These are phyloP conservation scores for Podospora sp. DNA, from an alignment of 495 filamentous ascomycete species.

Conservation along the genomic window DNA sequence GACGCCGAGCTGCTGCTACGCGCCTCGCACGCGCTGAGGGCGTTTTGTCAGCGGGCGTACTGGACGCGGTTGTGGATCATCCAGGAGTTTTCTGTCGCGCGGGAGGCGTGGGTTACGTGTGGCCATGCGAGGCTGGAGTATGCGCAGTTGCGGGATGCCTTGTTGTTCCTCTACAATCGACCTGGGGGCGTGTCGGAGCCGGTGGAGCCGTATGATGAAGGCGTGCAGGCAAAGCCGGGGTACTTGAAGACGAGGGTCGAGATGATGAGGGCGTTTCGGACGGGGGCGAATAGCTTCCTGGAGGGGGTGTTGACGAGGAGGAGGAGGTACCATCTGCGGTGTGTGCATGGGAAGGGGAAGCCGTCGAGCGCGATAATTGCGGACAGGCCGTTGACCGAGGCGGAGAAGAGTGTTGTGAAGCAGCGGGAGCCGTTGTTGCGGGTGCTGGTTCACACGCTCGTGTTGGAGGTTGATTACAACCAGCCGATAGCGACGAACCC, in stretches of 20 bases:
- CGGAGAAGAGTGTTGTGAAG: neutral
- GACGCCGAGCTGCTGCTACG: neutral
- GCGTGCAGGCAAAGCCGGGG: neutral
- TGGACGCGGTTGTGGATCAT: neutral
- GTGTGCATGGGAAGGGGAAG: neutral
- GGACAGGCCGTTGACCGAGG: neutral
- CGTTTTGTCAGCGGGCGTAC: neutral
- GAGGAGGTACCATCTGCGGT: neutral
- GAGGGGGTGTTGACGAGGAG: neutral
- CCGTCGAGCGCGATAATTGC: neutral
- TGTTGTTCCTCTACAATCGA: neutral
- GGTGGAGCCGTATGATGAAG: neutral
- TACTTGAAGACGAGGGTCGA: neutral
- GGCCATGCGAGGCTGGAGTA: neutral
- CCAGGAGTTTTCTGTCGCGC: neutral
- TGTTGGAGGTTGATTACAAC: neutral
- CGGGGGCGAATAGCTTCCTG: neutral
- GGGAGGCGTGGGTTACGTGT: neutral
- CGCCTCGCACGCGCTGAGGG: neutral
- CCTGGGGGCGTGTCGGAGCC: neutral
- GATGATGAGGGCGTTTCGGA: neutral
- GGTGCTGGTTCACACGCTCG: neutral
- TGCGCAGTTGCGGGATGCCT: neutral
- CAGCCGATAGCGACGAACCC: neutral
- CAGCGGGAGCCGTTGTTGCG: neutral